phyloP scores from a whole-genome alignment of 768 basidiomycete genomes.

The Obba rivulosa region DNA sequence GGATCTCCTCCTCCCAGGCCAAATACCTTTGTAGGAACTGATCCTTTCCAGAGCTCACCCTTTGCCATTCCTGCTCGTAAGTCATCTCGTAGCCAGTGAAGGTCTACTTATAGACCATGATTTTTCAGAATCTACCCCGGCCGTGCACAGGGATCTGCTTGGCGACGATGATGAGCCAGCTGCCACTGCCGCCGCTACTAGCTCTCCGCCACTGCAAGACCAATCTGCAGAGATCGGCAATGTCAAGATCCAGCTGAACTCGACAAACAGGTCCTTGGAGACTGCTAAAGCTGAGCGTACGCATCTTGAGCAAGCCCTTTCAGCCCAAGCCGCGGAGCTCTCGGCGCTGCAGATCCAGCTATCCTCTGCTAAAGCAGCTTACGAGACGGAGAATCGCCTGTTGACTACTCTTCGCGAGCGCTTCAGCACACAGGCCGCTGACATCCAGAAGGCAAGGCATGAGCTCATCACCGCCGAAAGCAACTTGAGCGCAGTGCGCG shows the following conservation, averaged over 20 bases:
- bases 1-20: conserved; percentile 13
- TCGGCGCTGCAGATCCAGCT: conserved; percentile 80
- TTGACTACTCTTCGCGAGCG: conserved; percentile 67
- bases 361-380: conserved; percentile 74
- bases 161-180: conserved; percentile 65
- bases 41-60: conserved; percentile 34
- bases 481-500: conserved; percentile 80
- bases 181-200: conserved; percentile 30
- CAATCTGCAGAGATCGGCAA: conserved; percentile 86
- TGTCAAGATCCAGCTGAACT: conserved; percentile 75
- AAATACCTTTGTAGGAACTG: conserved; percentile 36
- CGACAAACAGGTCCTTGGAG: conserved; percentile 69
- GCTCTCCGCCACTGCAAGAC: conserved; percentile 56
- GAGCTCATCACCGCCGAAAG: conserved; percentile 89
- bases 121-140: conserved; percentile 3
- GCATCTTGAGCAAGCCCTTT: conserved; percentile 57
- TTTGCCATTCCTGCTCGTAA: conserved; percentile 16
- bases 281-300: conserved; percentile 61
- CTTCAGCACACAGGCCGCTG: conserved; percentile 55
- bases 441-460: conserved; percentile 65
- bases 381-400: conserved; percentile 77
- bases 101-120: background rate
- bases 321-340: conserved; percentile 68
- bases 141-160: conserved; percentile 49
- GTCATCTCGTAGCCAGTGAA: background rate